phyloP scores from a whole-genome alignment of 2,329 filamentous ascomycete genomes.

The Trichoderma pleuroti region DNA sequence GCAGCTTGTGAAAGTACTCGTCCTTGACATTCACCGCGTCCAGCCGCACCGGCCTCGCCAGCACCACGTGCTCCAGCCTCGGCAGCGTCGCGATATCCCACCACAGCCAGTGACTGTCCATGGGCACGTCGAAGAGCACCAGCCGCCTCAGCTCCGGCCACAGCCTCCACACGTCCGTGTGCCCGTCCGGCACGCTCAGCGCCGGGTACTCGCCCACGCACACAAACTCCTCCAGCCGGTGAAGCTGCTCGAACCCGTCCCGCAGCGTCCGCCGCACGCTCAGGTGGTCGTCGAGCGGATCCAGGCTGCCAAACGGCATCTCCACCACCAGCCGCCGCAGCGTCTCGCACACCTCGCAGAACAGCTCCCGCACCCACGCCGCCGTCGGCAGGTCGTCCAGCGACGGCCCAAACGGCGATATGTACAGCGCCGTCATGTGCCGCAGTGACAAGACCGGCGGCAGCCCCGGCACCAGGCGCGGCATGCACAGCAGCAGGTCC shows the following conservation, averaged over 20 bases:
- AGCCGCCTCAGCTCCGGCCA: conserved; percentile 43
- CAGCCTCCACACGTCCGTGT: conserved; percentile 40
- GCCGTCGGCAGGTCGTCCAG: conserved; percentile 41
- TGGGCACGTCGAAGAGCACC: conserved; percentile 40
- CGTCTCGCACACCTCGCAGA: conserved; percentile 38
- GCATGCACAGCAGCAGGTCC: conserved; percentile 34
- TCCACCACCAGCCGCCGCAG: conserved; percentile 46
- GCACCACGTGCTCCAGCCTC: conserved; percentile 40
- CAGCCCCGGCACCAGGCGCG: conserved; percentile 30
- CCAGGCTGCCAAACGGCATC: conserved; percentile 45
- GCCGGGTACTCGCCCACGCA: conserved; percentile 45
- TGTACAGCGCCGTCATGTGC: conserved; percentile 40
- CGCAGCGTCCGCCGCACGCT: conserved; percentile 39
- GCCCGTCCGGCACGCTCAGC: conserved; percentile 33
- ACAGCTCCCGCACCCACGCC: conserved; percentile 40
- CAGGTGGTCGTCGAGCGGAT: conserved; percentile 41
- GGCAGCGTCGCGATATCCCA: conserved; percentile 36
- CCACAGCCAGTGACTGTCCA: conserved; percentile 39
- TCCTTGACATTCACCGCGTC: conserved; percentile 37
- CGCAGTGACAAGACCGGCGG: conserved; percentile 30
- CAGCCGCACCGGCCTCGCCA: conserved; percentile 38
- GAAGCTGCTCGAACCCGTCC: conserved; percentile 43
- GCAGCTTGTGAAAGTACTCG: conserved; percentile 38
- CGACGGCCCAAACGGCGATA: conserved; percentile 36
- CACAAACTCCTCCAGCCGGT: conserved; percentile 46